Evolutionary conservation across 2,329 filamentous ascomycete species (phyloP).

Genomic region (Paraconiothyrium brasiliense): DNA sequence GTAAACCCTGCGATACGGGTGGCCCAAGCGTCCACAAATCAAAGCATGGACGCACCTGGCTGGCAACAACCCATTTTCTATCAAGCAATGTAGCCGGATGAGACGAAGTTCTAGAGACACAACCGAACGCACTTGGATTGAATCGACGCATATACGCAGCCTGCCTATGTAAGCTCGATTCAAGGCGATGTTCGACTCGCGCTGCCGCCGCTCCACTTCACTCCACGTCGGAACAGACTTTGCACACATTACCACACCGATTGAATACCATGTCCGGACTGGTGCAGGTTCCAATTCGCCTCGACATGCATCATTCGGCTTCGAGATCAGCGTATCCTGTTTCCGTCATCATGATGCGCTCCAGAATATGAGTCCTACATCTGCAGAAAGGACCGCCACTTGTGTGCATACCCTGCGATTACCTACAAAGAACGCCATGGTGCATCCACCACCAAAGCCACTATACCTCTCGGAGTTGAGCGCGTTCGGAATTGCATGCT

Average conservation of each 20-base stretch:
- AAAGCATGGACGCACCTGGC: not conserved
- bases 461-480: conserved; percentile 12
- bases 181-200: not conserved
- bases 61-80: not conserved
- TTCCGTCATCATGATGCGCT: not conserved
- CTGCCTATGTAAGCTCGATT: not conserved
- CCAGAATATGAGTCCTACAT: not conserved
- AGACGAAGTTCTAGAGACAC: not conserved
- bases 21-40: not conserved
- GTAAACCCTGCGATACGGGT: not conserved
- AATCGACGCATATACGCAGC: not conserved
- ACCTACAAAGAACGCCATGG: not conserved
- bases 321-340: not conserved
- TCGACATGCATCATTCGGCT: not conserved
- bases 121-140: not conserved
- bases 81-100: not conserved
- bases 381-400: not conserved
- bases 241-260: not conserved
- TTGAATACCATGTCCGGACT: not conserved
- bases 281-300: not conserved
- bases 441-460: not conserved
- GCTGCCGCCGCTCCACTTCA: too few species aligned
- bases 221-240: too few species aligned
- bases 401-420: not conserved
- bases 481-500: conserved; percentile 2